Base-by-base conservation (phyloP, 371 early-diverging fungal genomes). In the Massospora cicadina region DNA sequence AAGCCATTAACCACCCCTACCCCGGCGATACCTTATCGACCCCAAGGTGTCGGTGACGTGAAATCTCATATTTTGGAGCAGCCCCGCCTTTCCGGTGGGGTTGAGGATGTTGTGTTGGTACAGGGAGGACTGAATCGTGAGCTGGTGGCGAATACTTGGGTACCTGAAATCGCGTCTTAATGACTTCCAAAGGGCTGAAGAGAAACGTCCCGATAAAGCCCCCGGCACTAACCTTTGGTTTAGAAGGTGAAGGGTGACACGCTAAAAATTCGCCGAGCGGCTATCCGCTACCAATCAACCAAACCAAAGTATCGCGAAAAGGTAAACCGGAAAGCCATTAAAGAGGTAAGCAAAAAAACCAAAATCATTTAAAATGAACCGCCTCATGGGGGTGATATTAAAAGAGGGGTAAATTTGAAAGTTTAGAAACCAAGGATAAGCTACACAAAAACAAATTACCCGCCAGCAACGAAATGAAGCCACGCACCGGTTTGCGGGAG, bases 121-220 rank as follows among this genome's bases (percentile, higher is more conserved):
- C 30, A 60, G 31, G 1, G 65, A 65, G 32, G 67, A 69, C 70
- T 69, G 30, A 23, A 58, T 26, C 24, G 61, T 33, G 58, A 55
- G 33, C 17, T 59, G 26, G 27, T 53, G n/a, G 53, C 1, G 7
- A 61, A 31, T 5, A 24, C 54, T 27, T 25, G 24, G 21, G 27
- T 65, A 82, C 86, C 79, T 93, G 93, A 66, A 91, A 71, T 54
- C 92, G 77, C 0, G 93, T 93, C 67, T 90, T 90, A 29, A 91
- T 85, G 10, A 93, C 92, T 68, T 93, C 94, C 30, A 93, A 72
- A 5, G 94, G 94, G 33, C 90, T 89, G 5, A 91, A 91, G 28
- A 83, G 77, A 2, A 88, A 72, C 17, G 93, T 91, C 31, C 91
- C 92, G n/a, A 82, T 76, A 75, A 79, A 70, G 1, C 84, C 86